These are phyloP conservation scores for Yamadazyma friedrichii DNA, from an alignment of 1,139 yeast species.

Conservation along the genomic window DNA sequence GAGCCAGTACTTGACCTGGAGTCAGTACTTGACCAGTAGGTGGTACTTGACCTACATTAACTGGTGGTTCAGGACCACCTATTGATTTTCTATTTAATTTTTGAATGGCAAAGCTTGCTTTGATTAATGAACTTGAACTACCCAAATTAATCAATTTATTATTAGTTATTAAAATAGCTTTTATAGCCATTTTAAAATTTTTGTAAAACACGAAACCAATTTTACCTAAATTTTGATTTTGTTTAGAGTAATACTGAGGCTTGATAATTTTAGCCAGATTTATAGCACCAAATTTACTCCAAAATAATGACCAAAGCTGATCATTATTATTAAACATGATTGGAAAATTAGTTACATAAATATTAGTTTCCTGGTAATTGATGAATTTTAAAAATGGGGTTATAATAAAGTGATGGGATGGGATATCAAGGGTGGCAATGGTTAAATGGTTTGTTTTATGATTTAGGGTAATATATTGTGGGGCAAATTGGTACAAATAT, in stretches of 20 bases:
- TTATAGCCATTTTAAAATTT: constrained; percentile 37
- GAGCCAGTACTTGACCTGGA: too few species aligned
- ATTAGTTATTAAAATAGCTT: constrained; percentile 41
- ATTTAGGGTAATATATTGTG: constrained; percentile 10
- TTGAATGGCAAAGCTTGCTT: constrained; percentile 44
- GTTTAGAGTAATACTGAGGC: constrained; percentile 34
- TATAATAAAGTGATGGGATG: constrained; percentile 10
- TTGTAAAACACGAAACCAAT: constrained; percentile 45
- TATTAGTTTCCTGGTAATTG: constrained; percentile 57
- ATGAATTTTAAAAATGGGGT: constrained; percentile 14
- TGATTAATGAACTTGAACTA: constrained; percentile 27
- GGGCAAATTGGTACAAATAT: constrained; percentile 21
- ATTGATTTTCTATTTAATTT: constrained; percentile 16
- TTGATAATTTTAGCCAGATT: constrained; percentile 46
- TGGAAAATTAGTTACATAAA: constrained; percentile 56
- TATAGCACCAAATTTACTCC: constrained; percentile 43
- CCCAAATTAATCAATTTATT: constrained; percentile 25
- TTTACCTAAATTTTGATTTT: constrained; percentile 27
- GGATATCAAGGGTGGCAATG: constrained; percentile 5
- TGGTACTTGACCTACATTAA: too few species aligned
- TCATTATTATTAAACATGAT: constrained; percentile 40
- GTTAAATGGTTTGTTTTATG: constrained; percentile 3
- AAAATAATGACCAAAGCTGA: constrained; percentile 36
- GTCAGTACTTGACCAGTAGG: constrained; percentile 1
- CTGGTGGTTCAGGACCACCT: too few species aligned